These are phyloP conservation scores for Ogataea neopini DNA, from an alignment of 805 yeast genomes.

Conservation along the genomic window DNA sequence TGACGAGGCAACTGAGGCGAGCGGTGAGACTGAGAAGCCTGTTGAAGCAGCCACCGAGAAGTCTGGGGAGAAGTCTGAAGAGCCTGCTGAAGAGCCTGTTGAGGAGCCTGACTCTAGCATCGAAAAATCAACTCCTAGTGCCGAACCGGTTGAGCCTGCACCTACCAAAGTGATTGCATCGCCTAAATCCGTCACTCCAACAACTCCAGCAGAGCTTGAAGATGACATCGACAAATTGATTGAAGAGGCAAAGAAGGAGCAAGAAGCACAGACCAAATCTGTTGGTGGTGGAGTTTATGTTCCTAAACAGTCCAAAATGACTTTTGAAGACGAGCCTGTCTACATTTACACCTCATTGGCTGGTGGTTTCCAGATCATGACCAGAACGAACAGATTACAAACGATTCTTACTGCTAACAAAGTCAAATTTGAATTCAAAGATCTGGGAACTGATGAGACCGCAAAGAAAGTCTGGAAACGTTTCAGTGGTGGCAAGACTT, in stretches of 20 bases:
- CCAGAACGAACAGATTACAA: conserved; percentile 72
- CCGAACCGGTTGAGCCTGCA: neutral
- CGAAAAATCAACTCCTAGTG: too few relatives aligned
- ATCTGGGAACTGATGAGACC: conserved; percentile 82
- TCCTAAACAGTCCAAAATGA: conserved; percentile 35
- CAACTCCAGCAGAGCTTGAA: conserved; percentile 10
- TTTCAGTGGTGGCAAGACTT: conserved; percentile 64
- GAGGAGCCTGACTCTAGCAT: too few relatives aligned
- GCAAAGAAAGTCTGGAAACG: conserved; percentile 86
- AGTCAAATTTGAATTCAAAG: conserved; percentile 66
- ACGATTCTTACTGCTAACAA: conserved; percentile 77
- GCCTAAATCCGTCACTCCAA: neutral
- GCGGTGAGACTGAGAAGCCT: too few relatives aligned
- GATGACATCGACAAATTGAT: conserved; percentile 28
- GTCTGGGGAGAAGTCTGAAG: too few relatives aligned
- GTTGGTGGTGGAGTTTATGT: conserved; percentile 34
- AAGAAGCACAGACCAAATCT: conserved; percentile 10
- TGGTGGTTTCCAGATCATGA: conserved; percentile 79
- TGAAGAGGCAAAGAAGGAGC: conserved; percentile 32
- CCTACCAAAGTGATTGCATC: neutral
- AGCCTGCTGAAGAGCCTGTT: neutral
- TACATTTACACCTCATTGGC: conserved; percentile 83
- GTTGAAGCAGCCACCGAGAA: too few relatives aligned
- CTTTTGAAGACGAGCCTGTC: conserved; percentile 57
- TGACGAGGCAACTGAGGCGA: too few relatives aligned